Evolutionary conservation across 2,329 filamentous ascomycete genomes (phyloP), one percentile per base, ranked within the genome.

Genomic region (Zasmidium cellare): DNA sequence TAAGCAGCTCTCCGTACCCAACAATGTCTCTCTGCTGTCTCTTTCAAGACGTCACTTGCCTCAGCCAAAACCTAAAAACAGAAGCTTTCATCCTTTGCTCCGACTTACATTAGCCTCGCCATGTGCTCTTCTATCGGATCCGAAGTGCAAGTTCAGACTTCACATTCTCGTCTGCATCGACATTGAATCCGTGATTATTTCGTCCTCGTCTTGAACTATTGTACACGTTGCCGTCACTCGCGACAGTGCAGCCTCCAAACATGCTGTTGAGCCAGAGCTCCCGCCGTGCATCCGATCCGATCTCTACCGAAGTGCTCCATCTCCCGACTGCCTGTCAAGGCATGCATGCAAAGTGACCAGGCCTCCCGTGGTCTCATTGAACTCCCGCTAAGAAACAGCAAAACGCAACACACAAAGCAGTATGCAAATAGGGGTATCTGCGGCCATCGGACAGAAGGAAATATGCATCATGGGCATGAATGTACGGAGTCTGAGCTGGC

Each of bases 371-470:
- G 9, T 22, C n/a, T 41, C 51, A 18, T 20, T 35, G 18, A 38
- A 53, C 35, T 46, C 51, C 51, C 51, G 41, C 51, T 47, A 53
- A 35, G 19, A 44, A 23, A 47, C 46, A 41, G 46, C 46, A 50
- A 38, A 47, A 38, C 44, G 52, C 53, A 45, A 22, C 35, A 41
- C 35, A 18, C 35, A 41, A 50, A 49, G 23, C 46, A 31, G 35
- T 44, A 55, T 50, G 24, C 46, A 49, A 41, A 50, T 18, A 35
- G 25, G 55, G 55, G 55, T 56, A 56, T 56, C 35, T 47, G 38
- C 48, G 41, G 35, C 46, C n/a, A 22, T 41, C 12, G 35, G 35
- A 41, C 35, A 41, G 6, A 41, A 41, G 35, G 35, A 41, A 41
- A 41, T 5, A 41, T n/a, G 35, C 35, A 41, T 5, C 7, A 14